Base-by-base conservation (phyloP, 192 early-diverging fungal genomes). In the Rhizoclosmatium sp. region DNA sequence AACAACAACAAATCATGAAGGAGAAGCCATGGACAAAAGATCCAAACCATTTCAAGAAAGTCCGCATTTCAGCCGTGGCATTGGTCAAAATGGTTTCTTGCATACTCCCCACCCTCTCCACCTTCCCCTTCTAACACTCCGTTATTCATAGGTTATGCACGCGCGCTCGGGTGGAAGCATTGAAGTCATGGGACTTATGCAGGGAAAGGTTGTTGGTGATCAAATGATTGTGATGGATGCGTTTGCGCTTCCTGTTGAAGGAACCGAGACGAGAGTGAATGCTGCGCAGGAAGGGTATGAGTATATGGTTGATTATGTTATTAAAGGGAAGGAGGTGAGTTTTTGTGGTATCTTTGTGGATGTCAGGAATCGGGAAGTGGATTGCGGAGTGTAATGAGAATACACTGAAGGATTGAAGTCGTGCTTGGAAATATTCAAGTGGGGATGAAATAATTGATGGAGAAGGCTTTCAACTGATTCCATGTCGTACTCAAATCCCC, bases 141-240 rank as follows among this genome's bases (percentile, higher is more conserved):
- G 0, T 31, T 31, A 31, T 31, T 31, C 31, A 31, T 31, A 95
- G 94, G 92, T 93, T 23, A 97, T 96, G 92, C 98, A 99, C 82
- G 97, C 98, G n/a, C 90, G 96, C 59, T 98, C 96, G 0, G 98
- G 98, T 47, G 97, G 96, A 65, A 90, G 89, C 70, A 94, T 98
- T 78, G 97, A 99, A 87, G 91, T 99, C 51, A 99, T 99, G 98
- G 98, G 98, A 2, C 82, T 96, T 48, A 96, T 99, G 95, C 96
- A 98, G 76, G 98, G 98, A 23, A 98, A 97, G 78, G 72, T 80
- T 45, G 85, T 99, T 40, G 73, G 86, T 10, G 95, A 92, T 67
- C 94, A 93, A 5, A 95, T 99, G 91, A 83, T 97, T 73, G 91
- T 99, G 39, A 94, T 99, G 92, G 98, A 99, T 75, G 93, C 96